Conservation (phyloP, 2,329 filamentous ascomycete species). For the Thelonectria discophora region DNA sequence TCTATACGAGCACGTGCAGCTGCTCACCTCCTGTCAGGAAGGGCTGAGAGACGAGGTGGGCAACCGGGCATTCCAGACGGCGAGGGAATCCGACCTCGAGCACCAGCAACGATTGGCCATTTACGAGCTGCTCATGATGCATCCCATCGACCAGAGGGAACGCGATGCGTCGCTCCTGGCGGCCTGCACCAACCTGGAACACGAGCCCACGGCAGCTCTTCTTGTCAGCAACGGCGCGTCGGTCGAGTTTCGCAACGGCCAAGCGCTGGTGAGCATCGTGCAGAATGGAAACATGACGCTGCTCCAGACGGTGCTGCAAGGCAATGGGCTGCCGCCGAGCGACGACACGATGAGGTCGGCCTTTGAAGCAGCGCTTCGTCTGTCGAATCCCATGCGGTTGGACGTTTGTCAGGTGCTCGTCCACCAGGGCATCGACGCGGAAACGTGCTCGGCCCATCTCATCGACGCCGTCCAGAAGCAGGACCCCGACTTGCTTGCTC, state of each 20-base stretch:
- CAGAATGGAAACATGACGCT: background rate
- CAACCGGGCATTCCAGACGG: background rate
- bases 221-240: background rate
- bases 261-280: background rate
- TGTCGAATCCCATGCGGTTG: background rate
- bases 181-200: background rate
- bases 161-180: background rate
- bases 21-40: background rate
- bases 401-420: background rate
- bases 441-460: conserved; percentile 1
- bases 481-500: background rate
- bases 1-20: background rate
- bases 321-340: background rate
- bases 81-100: background rate
- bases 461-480: background rate
- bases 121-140: background rate
- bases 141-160: background rate
- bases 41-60: background rate
- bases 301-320: background rate
- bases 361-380: background rate
- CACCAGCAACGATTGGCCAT: background rate
- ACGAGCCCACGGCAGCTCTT: background rate
- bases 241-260: background rate
- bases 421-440: background rate
- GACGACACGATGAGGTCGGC: background rate